Evolutionary conservation across 805 yeast species (phyloP), one percentile per base, ranked within the genome.

Genomic region (Yarrowia sp.): DNA sequence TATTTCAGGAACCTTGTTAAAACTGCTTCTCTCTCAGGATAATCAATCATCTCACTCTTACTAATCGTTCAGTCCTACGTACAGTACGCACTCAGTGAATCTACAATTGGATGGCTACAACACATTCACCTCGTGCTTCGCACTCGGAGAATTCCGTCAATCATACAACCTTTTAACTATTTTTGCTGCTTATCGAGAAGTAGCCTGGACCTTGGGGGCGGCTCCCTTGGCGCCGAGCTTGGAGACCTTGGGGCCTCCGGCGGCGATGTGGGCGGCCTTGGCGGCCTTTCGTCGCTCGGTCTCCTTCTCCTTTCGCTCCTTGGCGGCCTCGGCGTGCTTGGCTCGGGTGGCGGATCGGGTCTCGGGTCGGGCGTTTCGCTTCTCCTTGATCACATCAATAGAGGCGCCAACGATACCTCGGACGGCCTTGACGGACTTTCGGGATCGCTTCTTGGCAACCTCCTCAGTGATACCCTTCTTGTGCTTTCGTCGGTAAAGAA

Each of bases 331-430:
- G 79, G 87, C 85, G 83, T 95, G 92, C 81, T 87, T 90, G 73
- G 91, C 95, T 87, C 98, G 96, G 82, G 92, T 89, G 78, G 97
- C 97, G 88, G 92, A 91, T 88, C 97, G 95, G 80, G 89, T 93
- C 83, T 93, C 96, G 82, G 99, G 97, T 86, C 92, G 92, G 82
- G 86, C 85, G 78, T 90, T 80, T 86, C 98, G 92, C 89, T 96
- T 92, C 87, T 94, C 97, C 86, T 91, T 94, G 86, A 95, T 95
- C 81, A 92, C 89, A 76, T 95, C 99, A 78, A 95, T 86, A 79
- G 99, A 91, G 81, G 98, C 99, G 88, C 99, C 99, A 76, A 94
- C 98, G 81, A 95, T 89, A 74, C 97, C 97, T 89, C 99, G 95
- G 87, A 93, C 98, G 84, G 90, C 87, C 90, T 95, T 95, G 84